A percentile compares a stretch with the other conserved stretches of the same genome.
Conservation (phyloP, 2,329 filamentous ascomycete species). For the Massarina eburnea region DNA sequence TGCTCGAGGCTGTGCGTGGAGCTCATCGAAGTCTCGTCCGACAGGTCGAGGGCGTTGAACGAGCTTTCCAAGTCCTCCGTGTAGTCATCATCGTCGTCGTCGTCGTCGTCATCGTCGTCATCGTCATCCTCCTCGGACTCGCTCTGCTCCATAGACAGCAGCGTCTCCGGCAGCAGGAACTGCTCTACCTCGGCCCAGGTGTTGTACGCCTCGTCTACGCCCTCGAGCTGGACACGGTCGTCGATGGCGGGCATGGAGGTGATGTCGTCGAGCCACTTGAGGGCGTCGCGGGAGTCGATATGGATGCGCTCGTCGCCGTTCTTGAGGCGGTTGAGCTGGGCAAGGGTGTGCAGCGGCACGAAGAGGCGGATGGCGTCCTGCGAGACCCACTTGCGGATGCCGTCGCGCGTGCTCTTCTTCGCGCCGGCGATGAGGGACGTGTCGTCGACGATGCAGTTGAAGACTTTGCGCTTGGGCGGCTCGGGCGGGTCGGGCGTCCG, state of each 20-base stretch:
- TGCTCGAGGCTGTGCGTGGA: conserved; percentile 46
- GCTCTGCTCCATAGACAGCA: conserved; percentile 51
- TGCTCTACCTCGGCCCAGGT: conserved; percentile 55
- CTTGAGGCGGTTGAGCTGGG: conserved; percentile 49
- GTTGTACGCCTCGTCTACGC: conserved; percentile 49
- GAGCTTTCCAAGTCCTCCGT: conserved; percentile 43
- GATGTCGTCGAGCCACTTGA: conserved; percentile 55
- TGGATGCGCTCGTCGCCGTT: conserved; percentile 45
- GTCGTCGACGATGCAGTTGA: conserved; percentile 58
- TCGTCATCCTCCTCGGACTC: conserved; percentile 42
- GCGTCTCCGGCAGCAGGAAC: conserved; percentile 50
- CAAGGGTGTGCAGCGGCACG: conserved; percentile 53
- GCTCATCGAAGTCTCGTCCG: conserved; percentile 46
- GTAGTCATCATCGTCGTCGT: conserved; percentile 34
- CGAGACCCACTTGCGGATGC: conserved; percentile 54
- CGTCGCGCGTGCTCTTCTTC: conserved; percentile 55
- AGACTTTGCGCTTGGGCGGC: conserved; percentile 48
- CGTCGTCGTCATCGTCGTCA: too few species aligned
- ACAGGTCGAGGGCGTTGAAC: conserved; percentile 39
- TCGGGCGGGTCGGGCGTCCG: conserved; percentile 31
- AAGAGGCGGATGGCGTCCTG: conserved; percentile 54
- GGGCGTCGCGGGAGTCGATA: conserved; percentile 50
- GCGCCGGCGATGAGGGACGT: conserved; percentile 53
- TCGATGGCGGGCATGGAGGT: conserved; percentile 48
- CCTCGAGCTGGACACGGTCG: conserved; percentile 49